These are phyloP conservation scores for Microbotryum lychnidis-dioicae DNA, from an alignment of 1,284 basidiomycete species.

Conservation along the genomic window DNA sequence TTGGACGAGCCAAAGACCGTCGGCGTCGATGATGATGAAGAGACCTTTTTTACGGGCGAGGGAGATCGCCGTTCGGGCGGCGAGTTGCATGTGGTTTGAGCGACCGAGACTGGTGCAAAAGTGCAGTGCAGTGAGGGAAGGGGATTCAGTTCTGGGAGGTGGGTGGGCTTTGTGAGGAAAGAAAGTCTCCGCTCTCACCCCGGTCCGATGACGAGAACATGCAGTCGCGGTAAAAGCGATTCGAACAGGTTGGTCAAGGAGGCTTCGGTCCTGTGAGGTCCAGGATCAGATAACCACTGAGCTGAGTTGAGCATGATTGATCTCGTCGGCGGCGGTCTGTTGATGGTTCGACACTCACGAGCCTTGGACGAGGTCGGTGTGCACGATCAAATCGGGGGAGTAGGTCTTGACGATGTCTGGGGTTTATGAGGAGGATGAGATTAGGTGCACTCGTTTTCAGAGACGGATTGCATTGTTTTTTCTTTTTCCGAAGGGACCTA, in stretches of 20 bases:
- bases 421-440: too few species aligned
- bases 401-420: conserved; percentile 84
- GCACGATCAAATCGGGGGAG: conserved; percentile 81
- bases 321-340: conserved; percentile 45
- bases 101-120: conserved; percentile 54
- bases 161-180: conserved; percentile 4
- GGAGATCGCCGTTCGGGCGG: conserved; percentile 46
- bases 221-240: conserved; percentile 67
- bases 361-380: conserved; percentile 60
- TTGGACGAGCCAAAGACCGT: conserved; percentile 71
- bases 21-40: conserved; percentile 89
- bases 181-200: conserved; percentile 44
- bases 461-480: too few species aligned
- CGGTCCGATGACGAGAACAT: conserved; percentile 81
- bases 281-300: too few species aligned
- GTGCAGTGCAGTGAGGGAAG: neutral
- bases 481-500: too few species aligned
- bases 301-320: conserved; percentile 38
- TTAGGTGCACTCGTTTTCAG: too few species aligned
- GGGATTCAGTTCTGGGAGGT: conserved; percentile 1
- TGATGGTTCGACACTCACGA: conserved; percentile 32
- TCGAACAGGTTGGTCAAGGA: conserved; percentile 49
- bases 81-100: conserved; percentile 78
- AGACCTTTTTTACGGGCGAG: conserved; percentile 54
- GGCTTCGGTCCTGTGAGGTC: conserved; percentile 9